Evolutionary conservation across 2,329 filamentous ascomycete species (phyloP), one percentile per base, ranked within the genome.

Genomic region (Emmonsia crescens): DNA sequence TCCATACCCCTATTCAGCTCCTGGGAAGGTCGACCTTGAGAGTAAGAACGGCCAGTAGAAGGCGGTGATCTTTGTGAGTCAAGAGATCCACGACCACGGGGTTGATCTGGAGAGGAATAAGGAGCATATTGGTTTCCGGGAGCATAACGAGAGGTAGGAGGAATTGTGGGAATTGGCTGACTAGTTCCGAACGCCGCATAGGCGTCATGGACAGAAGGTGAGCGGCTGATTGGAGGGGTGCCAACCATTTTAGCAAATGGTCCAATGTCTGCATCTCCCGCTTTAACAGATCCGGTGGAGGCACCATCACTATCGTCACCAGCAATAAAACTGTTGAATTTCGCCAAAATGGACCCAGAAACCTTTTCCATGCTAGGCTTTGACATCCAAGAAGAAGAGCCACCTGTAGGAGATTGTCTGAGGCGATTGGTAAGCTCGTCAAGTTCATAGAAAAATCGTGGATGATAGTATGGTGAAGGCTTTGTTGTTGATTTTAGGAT

Each of bases 301-400:
- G 80, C 80, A 40, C 80, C 80, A 59, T 91, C 88, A 59, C 84
- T 84, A 60, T 97, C 93, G 63, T 96, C 93, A 16, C 94, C 95
- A 59, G 89, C 86, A 64, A 99, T 91, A 71, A 99, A 99, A 70
- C 91, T 96, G 76, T 92, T 97, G 76, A 99, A 96, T 63, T 89
- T 91, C 66, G 86, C 91, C 83, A 91, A 92, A 72, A 97, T 85
- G 40, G 89, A 91, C 64, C 89, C 91, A 1, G 92, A 94, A 0
- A 97, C 91, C 75, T 95, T 96, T 74, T 95, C 92, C 83, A 97
- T 95, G 73, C 86, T 96, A 6, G 93, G 91, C 74, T 94, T 96
- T 0, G 91, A 88, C 59, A 99, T 94, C 90, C 93, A 96, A 1
- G 91, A 93, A 24, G 85, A 86, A 6, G 86, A 87, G 61, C 84